Percentiles rank a stretch among this genome's conserved stretches.
phyloP scores from a whole-genome alignment of 2,329 filamentous ascomycete genomes.

The Ascochyta viciae-villosae region DNA sequence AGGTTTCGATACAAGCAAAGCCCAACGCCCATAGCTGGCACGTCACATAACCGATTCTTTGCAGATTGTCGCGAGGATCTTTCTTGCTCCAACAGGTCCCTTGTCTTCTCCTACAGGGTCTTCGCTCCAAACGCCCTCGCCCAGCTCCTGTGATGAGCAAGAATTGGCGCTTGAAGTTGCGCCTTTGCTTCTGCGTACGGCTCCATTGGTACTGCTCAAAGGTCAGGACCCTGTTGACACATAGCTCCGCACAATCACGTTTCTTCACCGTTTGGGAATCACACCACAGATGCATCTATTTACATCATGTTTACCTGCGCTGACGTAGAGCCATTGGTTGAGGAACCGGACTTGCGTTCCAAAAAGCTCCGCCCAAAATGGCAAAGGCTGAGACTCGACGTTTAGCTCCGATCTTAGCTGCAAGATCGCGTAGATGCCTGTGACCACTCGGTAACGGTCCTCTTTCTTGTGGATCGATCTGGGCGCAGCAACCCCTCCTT shows the following conservation, averaged over 20 bases:
- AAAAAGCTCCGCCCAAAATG: background rate
- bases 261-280: background rate
- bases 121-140: background rate
- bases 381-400: background rate
- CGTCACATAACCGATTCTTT: background rate
- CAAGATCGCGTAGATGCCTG: constrained; percentile 14
- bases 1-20: background rate
- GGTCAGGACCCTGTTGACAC: background rate
- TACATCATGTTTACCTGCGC: constrained; percentile 11
- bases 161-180: background rate
- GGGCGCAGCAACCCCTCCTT: background rate
- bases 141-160: background rate
- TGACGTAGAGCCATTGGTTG: constrained; percentile 3
- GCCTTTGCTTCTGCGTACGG: background rate
- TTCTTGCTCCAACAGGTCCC: background rate
- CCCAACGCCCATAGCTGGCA: background rate
- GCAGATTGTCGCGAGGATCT: background rate
- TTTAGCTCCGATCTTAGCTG: constrained; percentile 16
- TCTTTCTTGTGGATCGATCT: constrained; percentile 6
- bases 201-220: background rate
- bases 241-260: background rate
- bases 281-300: constrained; percentile 4
- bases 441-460: constrained; percentile 6
- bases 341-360: background rate
- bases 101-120: background rate